Conservation (phyloP, 179 eudicot species). For the Beta corolliflora region DNA sequence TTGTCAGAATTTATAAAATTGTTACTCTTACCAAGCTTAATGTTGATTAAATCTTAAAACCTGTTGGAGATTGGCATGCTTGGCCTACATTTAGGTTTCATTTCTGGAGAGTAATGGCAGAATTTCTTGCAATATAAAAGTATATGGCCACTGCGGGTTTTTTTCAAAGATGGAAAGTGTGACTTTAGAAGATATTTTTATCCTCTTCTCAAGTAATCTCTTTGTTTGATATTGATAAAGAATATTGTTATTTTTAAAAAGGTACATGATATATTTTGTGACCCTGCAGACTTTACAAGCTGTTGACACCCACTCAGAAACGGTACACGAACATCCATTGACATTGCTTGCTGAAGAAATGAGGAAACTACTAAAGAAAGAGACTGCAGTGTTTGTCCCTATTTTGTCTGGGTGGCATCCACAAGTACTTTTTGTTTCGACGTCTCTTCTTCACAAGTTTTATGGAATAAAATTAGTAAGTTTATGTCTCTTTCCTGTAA, state of each 20-base stretch:
- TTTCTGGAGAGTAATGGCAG: background rate
- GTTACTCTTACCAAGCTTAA: background rate
- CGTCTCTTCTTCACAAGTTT: constrained; percentile 92
- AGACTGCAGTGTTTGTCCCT: constrained; percentile 68
- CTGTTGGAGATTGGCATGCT: background rate
- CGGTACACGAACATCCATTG: constrained; percentile 81
- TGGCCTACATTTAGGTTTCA: constrained; percentile 7
- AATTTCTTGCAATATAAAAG: background rate
- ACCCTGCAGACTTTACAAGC: constrained; percentile 66
- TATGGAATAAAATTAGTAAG: constrained; percentile 93
- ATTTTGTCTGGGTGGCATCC: constrained; percentile 81
- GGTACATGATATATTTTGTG: constrained; percentile 9
- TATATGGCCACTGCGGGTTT: background rate
- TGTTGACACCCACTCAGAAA: constrained; percentile 69
- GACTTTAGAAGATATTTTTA: background rate
- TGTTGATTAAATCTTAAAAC: constrained; percentile 5
- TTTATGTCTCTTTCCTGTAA: constrained; percentile 9
- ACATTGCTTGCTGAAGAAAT: constrained; percentile 88
- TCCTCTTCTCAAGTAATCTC: background rate
- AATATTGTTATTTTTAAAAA: background rate
- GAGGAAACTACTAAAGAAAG: constrained; percentile 72
- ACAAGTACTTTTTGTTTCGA: constrained; percentile 72
- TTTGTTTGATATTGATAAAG: background rate
- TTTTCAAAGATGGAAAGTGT: background rate
- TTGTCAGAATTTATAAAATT: background rate